These are phyloP conservation scores for Citrus inodora DNA, from an alignment of 345 rosid genomes.

Conservation along the genomic window DNA sequence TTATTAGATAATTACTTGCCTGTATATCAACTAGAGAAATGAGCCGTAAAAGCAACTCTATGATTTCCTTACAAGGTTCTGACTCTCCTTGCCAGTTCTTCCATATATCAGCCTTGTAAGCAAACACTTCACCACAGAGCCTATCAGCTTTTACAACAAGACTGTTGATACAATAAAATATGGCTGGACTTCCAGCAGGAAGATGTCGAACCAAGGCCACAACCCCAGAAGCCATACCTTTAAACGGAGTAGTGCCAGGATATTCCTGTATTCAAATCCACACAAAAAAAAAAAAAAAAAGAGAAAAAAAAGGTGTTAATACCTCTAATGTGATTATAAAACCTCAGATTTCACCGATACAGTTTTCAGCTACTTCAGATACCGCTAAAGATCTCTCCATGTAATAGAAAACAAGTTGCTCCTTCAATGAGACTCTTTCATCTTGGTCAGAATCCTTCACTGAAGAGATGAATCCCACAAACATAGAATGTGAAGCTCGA, in stretches of 20 bases:
- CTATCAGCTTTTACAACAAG: conserved; percentile 64
- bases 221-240: conserved; percentile 94
- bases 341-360: not conserved
- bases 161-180: conserved; percentile 65
- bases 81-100: conserved; percentile 58
- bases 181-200: conserved; percentile 94
- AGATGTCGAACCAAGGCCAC: conserved; percentile 78
- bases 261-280: conserved; percentile 48
- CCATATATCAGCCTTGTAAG: conserved; percentile 39
- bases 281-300: not conserved
- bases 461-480: conserved; percentile 70
- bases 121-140: conserved; percentile 31
- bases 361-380: conserved; percentile 19
- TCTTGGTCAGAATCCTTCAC: conserved; percentile 53
- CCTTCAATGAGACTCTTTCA: conserved; percentile 57
- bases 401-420: conserved; percentile 83
- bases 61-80: conserved; percentile 55
- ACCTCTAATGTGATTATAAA: conserved; percentile 6
- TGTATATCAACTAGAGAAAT: conserved; percentile 83
- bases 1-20: conserved; percentile 34
- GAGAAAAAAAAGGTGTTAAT: not conserved
- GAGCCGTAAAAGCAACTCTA: conserved; percentile 76
- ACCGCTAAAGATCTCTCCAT: conserved; percentile 82
- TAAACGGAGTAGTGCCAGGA: conserved; percentile 84
- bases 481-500: conserved; percentile 75